Evolutionary conservation across 306 rosid genomes (phyloP), one percentile per base, ranked within the genome.

Genomic region (Herpetospermum pedunculosum): DNA sequence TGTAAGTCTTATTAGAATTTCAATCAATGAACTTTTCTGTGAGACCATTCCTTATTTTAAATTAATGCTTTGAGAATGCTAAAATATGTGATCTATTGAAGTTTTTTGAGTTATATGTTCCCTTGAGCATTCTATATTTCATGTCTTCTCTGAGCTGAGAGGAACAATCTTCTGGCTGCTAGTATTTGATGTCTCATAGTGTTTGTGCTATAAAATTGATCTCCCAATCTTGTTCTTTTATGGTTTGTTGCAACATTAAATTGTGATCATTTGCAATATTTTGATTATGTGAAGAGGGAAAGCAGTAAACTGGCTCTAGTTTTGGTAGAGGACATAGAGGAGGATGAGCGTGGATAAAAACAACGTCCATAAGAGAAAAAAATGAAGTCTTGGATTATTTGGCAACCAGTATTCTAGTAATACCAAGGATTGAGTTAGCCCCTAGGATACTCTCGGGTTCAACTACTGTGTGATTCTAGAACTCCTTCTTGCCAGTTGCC

Each of bases 1-100:
- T 75, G 98, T 92, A 85, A 83, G 98, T 52, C 73, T 75, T 65
- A 76, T 58, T 25, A 46, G 19, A 62, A 23, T 72, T 47, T 64
- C 49, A 15, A 44, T 75, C 44, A 50, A 67, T 30, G 19, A 67
- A 73, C 63, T 55, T 53, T 83, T 77, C 55, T 64, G 2, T 68
- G 73, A 6, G 54, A 14, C 73, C 37, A 41, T 40, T 7, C 73
- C 37, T 69, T 37, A n/a, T 37, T 40, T 69, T 69, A 11, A 14
- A 15, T 48, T 28, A 32, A 29, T 48, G 1, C 23, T 38, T 48
- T 44, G 34, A 70, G 75, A 1, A 35, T 35, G 70, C 15, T 6
- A 32, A 60, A 34, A 6, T 32, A n/a, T 25, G 0, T 62, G 46
- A 6, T 8, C 25, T 46, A 1, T 43, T 15, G 41, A 16, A 26